Base-by-base conservation (phyloP, 441 rosid genomes). In the Macaranga tanarius region DNA sequence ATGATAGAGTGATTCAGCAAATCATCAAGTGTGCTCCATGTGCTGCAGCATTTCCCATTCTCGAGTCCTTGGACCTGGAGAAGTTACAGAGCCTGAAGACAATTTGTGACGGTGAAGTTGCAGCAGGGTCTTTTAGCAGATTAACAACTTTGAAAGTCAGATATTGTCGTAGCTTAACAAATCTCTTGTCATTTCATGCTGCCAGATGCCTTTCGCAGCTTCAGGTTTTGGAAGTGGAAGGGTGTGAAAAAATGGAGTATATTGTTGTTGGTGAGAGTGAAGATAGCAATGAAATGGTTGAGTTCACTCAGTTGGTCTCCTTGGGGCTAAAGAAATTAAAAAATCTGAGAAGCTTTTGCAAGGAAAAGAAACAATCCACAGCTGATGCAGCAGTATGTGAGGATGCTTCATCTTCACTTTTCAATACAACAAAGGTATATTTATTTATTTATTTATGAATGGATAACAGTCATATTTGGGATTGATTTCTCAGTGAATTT, bases 221-320 rank as follows among this genome's bases (percentile, higher is more conserved):
- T 50, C 42, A 17, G 72, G 9, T 9, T 11, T 20, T 77, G 19
- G 16, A 20, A 7, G 59, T 70, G 10, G 19, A 23, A 0, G 0
- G 1, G 2, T 76, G 77, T 22, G 0, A 17, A 0, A 16, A 16
- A 0, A 16, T 69, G 70, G 70, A 75, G 63, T 48, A 48, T 61
- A 23, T 69, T 5, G 62, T 34, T 1, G 38, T 34, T 34, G 38
- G 38, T 34, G 38, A 34, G 6, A 34, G 38, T 34, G 38, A 34
- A 34, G 38, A 34, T 0, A 34, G 2, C 38, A 34, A 34, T 34
- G 38, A 34, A 34, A 34, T 34, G 38, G 38, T 34, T 10, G 51
- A 68, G 45, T 75, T 69, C 19, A 15, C 20, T 52, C 63, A 62
- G 15, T 55, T 75, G 47, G 4, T n/a, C n/a, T n/a, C n/a, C n/a